Evolutionary conservation across 768 basidiomycete species (phyloP).

Genomic region (Xerocomellus chrysenteron): DNA sequence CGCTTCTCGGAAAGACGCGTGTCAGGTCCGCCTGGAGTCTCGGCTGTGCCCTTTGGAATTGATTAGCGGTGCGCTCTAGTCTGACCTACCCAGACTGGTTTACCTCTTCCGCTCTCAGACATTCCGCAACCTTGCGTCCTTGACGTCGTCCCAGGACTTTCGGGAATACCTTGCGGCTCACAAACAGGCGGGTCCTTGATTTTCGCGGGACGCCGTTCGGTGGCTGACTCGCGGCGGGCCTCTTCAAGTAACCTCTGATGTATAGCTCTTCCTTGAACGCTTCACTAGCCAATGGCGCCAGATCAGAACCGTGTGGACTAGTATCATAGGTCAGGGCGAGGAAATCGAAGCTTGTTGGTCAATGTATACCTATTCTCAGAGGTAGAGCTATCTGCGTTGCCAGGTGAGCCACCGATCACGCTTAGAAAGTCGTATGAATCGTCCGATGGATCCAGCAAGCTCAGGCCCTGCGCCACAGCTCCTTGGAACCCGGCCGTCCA

Average conservation of each 20-base stretch:
- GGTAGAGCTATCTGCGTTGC: not conserved
- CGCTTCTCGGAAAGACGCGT: constrained; percentile 3
- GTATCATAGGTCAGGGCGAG: not conserved
- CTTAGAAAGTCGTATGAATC: constrained; percentile 5
- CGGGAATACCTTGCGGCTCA: constrained; percentile 7
- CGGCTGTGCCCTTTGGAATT: constrained; percentile 2
- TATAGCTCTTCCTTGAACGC: constrained; percentile 30
- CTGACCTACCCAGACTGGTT: not conserved
- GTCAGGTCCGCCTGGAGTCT: not conserved
- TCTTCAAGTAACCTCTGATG: constrained; percentile 25
- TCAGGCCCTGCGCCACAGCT: not conserved
- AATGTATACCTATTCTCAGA: constrained; percentile 14
- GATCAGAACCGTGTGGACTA: constrained; percentile 8
- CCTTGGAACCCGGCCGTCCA: not conserved
- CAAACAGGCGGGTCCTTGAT: not conserved
- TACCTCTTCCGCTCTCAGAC: constrained; percentile 18
- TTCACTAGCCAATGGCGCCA: constrained; percentile 30
- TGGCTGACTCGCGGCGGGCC: constrained; percentile 13
- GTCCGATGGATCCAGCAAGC: not conserved
- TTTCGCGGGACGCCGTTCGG: constrained; percentile 2
- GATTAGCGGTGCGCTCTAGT: not conserved
- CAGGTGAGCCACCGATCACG: not conserved
- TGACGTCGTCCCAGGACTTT: constrained; percentile 20
- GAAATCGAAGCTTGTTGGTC: not conserved
- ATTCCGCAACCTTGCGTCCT: constrained; percentile 18